phyloP scores from a whole-genome alignment of 2,329 filamentous ascomycete species.

The Nigrospora oryzae region DNA sequence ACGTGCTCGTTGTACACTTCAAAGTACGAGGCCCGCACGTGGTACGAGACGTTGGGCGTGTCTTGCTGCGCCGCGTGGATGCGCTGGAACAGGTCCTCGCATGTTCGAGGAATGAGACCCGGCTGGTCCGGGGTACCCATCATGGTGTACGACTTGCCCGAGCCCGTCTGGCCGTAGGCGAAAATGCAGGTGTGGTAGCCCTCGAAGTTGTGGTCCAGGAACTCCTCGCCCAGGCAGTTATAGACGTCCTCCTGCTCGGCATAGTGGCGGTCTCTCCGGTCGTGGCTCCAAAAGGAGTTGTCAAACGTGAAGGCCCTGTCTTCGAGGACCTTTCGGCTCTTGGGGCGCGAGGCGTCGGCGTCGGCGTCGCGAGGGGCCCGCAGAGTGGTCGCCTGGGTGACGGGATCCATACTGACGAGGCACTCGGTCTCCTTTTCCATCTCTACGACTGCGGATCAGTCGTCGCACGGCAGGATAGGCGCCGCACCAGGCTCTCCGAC shows the following conservation, averaged over 20 bases:
- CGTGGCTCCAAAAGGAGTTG: conserved; percentile 96
- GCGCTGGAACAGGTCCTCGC: conserved; percentile 89
- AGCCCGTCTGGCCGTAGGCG: conserved; percentile 95
- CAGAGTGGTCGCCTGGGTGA: conserved; percentile 76
- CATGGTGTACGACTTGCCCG: conserved; percentile 96
- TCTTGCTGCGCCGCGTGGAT: conserved; percentile 72
- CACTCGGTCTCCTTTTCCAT: conserved; percentile 73
- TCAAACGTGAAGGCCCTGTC: conserved; percentile 94
- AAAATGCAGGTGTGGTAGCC: conserved; percentile 99
- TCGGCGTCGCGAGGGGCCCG: conserved; percentile 55
- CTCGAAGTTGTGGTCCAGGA: conserved; percentile 98
- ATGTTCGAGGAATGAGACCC: conserved; percentile 89
- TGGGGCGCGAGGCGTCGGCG: conserved; percentile 46
- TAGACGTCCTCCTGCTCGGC: conserved; percentile 91
- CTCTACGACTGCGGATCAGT: conserved; percentile 44
- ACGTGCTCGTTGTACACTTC: conserved; percentile 99
- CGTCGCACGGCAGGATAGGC: not conserved
- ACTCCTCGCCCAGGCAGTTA: conserved; percentile 88
- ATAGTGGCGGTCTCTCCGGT: conserved; percentile 72
- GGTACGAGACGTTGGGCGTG: conserved; percentile 88
- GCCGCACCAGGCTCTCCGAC: conserved; percentile 4
- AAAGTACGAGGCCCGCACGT: conserved; percentile 95
- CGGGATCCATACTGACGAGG: conserved; percentile 84
- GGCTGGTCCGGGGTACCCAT: conserved; percentile 85
- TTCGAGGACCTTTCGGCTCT: conserved; percentile 67